Base-by-base conservation (phyloP, 2,329 filamentous ascomycete species). In the Calonectria crousiana region DNA sequence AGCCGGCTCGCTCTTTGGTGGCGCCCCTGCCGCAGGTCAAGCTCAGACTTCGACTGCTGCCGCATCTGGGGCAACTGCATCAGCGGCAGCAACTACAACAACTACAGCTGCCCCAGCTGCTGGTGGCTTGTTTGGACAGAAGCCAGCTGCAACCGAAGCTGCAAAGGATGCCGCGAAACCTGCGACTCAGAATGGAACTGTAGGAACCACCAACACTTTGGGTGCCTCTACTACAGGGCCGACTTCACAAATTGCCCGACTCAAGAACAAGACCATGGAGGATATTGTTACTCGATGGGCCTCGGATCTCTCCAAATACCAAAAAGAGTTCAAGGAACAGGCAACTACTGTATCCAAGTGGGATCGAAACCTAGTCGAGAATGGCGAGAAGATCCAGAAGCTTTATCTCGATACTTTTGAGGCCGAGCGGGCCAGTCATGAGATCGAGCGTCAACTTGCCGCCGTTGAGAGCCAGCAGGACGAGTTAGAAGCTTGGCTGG, bases 261-360 rank as follows among this genome's bases (percentile, higher is more conserved):
- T 99, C 47, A 98, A 98, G 88, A 98, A 98, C 85, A 98, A 98
- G 87, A 98, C 96, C 0, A 98, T 99, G 94, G 97, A 99, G 82
- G 97, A 99, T 84, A 98, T 99, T 77, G 95, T 99, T 78, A 98
- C 95, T 5, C 93, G 95, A 38, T 99, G 97, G 97, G 97, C 97
- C 2, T 95, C 95, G 0, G 97, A 98, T 82, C 88, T 99, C 65
- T 94, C 95, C 68, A 97, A 98, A 82, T 98, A 99, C 82, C 96
- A 98, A 82, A 98, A 98, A 84, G 95, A 98, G 73, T 99, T 98
- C 87, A 95, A 97, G 83, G 91, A 93, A 41, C 95, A 98, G 84
- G 96, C 97, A 6, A 91, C 93, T 75, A 94, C 95, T 77, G 95
- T 98, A 18, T 94, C 95, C 16, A 90, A 91, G 56, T 99, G 97